Base-by-base conservation (phyloP, 2,329 filamentous ascomycete genomes). In the Sclerotinia glacialis region DNA sequence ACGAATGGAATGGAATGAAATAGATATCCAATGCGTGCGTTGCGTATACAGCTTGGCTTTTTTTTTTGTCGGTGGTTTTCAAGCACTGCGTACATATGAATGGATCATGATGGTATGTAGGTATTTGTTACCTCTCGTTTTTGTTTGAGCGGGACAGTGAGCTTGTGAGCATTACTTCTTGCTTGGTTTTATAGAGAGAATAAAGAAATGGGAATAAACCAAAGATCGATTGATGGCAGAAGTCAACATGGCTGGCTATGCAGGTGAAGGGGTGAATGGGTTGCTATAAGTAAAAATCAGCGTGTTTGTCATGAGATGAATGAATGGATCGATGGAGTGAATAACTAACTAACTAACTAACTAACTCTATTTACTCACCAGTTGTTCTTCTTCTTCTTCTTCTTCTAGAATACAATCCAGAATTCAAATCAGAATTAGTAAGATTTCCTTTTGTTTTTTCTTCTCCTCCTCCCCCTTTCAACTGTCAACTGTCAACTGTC, bases 1-100 rank as follows among this genome's bases (percentile, higher is more conserved):
- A 60, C 16, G 58, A 60, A 49, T 60, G 31, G 28, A 26, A 34
- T 49, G 56, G 56, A 14, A 49, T 37, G 58, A 44, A 49, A 49
- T 26, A 60, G 44, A 60, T 60, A 60, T 60, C 58, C 58, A 9
- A 49, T 60, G 44, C 58, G n/a, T 37, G 44, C 37, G 12, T 58
- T 40, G 18, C 46, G 44, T 37, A 47, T 31, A 31, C 28, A 60
- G 28, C 58, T 60, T 49, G 28, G 12, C 1, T 12, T 28, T 31
- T 31, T 31, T 40, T 40, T 49, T 59, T 44, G 49, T 60, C 28
- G 5, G 21, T 47, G 21, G 23, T 31, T 37, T 60, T 60, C n/a
- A 49, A 18, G 58, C 44, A 37, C 16, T 37, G 44, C 58, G 23
- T 60, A 34, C 28, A 60, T 49, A 37, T 49, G n/a, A 44, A 26